Percentiles rank a stretch among this genome's conserved stretches.
Evolutionary conservation across 768 basidiomycete species (phyloP).

Genomic region (Hydnomerulius pinastri): DNA sequence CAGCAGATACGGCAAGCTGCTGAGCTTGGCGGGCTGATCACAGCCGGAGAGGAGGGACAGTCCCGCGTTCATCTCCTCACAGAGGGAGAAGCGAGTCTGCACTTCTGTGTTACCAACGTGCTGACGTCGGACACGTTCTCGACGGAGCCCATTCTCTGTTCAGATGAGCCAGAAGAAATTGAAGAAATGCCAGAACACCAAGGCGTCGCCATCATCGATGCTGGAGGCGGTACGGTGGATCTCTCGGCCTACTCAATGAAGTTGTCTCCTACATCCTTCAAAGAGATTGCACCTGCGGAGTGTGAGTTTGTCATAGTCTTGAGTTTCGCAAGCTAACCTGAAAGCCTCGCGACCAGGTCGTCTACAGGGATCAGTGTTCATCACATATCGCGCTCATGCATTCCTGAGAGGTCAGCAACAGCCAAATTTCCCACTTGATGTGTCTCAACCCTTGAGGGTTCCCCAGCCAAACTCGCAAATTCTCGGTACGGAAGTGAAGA

Average conservation of each 20-base stretch:
- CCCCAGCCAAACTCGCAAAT: slow-evolving; percentile 27
- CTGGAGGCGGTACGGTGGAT: slow-evolving; percentile 46
- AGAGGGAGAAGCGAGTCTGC: slow-evolving; percentile 61
- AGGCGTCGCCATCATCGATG: slow-evolving; percentile 48
- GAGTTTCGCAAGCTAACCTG: not conserved
- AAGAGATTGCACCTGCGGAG: slow-evolving; percentile 37
- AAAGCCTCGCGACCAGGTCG: slow-evolving; percentile 29
- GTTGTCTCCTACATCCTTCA: slow-evolving; percentile 37
- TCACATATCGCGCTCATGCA: slow-evolving; percentile 33
- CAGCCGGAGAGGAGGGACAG: slow-evolving; percentile 37
- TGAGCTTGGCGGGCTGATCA: slow-evolving; percentile 50
- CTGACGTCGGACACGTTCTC: slow-evolving; percentile 33
- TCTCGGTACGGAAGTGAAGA: slow-evolving; percentile 31
- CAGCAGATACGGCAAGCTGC: slow-evolving; percentile 54
- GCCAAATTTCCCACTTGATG: not conserved
- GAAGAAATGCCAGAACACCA: slow-evolving; percentile 20
- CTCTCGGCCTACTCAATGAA: slow-evolving; percentile 42
- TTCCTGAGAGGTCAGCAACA: slow-evolving; percentile 33
- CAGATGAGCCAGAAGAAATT: slow-evolving; percentile 21
- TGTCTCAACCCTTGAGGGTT: not conserved
- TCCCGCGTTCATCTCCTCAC: slow-evolving; percentile 54
- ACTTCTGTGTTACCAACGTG: slow-evolving; percentile 54
- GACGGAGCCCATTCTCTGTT: slow-evolving; percentile 5
- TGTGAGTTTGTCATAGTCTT: slow-evolving; percentile 20
- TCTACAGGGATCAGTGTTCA: slow-evolving; percentile 39